Evolutionary conservation across 257 asterid species (phyloP), one percentile per base, ranked within the genome.

Genomic region (Prunella vulgaris): DNA sequence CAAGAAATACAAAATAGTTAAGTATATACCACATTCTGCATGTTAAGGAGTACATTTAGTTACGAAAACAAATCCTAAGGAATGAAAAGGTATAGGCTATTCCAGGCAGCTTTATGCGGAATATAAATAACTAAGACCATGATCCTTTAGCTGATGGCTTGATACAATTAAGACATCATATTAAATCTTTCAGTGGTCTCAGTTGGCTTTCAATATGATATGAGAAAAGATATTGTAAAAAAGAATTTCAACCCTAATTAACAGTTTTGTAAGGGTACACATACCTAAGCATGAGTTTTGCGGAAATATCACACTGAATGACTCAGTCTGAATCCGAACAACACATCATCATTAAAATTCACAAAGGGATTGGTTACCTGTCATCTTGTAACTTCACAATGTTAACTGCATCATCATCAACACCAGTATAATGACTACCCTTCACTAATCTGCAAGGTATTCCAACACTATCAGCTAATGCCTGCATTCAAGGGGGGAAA

Each of bases 381-480:
- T 79, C 98, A 84, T 88, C 87, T 49, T 82, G 87, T 61, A 94
- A 84, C 85, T 86, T 94, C 81, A 94, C 77, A 61, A 89, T 83
- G 82, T 85, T 91, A 64, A 94, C 86, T 80, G 97, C 99, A 78
- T 91, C 99, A 64, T 91, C 97, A 81, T 94, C 99, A 28, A 84
- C 80, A 72, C 98, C 99, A 66, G 96, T 88, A 79, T 94, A 94
- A 67, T 90, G 96, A 75, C 88, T 92, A 63, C 99, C 96, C 86
- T 85, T 94, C 70, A 92, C 90, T 67, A 94, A 84, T 75, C 91
- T 87, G 82, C 99, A 94, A 74, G 96, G 97, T 79, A 94, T 79
- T 69, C 97, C 95, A 83, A 89, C 89, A 71, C 81, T 83, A 72
- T 91, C 99, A 78, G 98, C 96, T 81, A 94, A 80, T 56, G 89